These are phyloP conservation scores for Penicillium olsonii DNA, from an alignment of 2,329 filamentous ascomycete genomes.

Conservation along the genomic window DNA sequence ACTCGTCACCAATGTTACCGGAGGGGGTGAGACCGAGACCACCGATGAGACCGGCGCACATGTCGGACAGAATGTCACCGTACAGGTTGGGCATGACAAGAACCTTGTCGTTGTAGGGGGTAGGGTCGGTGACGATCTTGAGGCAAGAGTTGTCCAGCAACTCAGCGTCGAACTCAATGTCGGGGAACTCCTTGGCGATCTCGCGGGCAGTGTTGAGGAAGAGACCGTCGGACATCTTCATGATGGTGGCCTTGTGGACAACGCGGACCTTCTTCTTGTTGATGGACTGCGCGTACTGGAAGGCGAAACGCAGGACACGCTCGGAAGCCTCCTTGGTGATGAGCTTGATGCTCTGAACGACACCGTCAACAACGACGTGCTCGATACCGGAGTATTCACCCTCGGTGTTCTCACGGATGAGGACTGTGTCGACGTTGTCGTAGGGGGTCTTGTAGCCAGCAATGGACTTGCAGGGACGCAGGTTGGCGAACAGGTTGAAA, in stretches of 20 bases:
- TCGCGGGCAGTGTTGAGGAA: slow-evolving; percentile 87
- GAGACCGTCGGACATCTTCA: slow-evolving; percentile 99
- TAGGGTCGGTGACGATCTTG: slow-evolving; percentile 96
- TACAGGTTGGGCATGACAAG: slow-evolving; percentile 98
- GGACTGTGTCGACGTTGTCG: slow-evolving; percentile 92
- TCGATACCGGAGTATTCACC: slow-evolving; percentile 99
- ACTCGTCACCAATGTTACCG: slow-evolving; percentile 98
- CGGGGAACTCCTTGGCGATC: slow-evolving; percentile 91
- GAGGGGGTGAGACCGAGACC: slow-evolving; percentile 96
- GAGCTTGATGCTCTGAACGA: slow-evolving; percentile 99
- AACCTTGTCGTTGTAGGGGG: slow-evolving; percentile 98
- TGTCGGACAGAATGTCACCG: slow-evolving; percentile 98
- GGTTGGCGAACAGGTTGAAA: slow-evolving; percentile 99
- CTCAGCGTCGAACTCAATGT: slow-evolving; percentile 95
- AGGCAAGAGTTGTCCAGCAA: slow-evolving; percentile 98
- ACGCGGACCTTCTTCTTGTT: slow-evolving; percentile 96
- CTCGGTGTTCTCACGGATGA: slow-evolving; percentile 99
- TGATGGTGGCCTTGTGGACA: slow-evolving; percentile 99
- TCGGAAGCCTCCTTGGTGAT: slow-evolving; percentile 94
- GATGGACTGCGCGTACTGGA: slow-evolving; percentile 93
- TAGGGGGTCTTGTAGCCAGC: slow-evolving; percentile 98
- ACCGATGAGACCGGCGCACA: slow-evolving; percentile 98
- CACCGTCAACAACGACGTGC: slow-evolving; percentile 95
- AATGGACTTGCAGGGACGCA: slow-evolving; percentile 95
- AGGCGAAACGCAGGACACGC: slow-evolving; percentile 94